Base-by-base conservation (phyloP, 768 basidiomycete species). In the Auricularia cornea region DNA sequence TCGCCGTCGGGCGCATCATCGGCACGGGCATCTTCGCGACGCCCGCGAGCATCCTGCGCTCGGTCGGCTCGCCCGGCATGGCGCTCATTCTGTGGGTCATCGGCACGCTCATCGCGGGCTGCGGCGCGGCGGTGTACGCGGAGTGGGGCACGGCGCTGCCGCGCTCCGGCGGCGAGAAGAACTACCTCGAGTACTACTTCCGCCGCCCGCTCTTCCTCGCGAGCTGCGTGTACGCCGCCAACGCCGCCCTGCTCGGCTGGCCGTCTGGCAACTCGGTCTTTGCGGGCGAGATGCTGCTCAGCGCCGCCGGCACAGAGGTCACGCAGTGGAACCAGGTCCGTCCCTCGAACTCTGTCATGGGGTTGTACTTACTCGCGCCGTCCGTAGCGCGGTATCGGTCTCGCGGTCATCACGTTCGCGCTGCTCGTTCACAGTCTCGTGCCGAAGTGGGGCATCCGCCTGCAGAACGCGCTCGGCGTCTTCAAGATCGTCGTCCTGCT, bases 171-270 rank as follows among this genome's bases (percentile, higher is more conserved):
- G 84, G 84, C 2, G 88, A 90, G 76, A 90, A 90, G 75, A 88
- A 85, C 61, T 90, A 90, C 68, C 73, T 90, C 40, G 87, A 89
- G 65, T 88, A 80, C 69, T 81, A 89, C 26, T 90, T 82, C 72
- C 76, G 81, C 44, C 33, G 70, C 33, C 83, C 83, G 3, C 76
- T 72, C 63, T 79, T 77, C 59, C 71, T 84, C 2, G 79, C 77
- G 3, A 83, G 83, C 0, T 71, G 81, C 12, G 69, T 83, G 14
- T 84, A 82, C 60, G 78, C 82, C 1, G 66, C 72, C 44, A 81
- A 81, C 54, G 79, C 80, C 0, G 81, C 83, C 44, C 44, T 83
- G 44, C 72, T 79, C 14, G 70, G 72, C 2, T 81, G 80, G 66
- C 32, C 51, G 11, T 18, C 20, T 12, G 44, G 44, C 20, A 48